Evolutionary conservation across 2,329 filamentous ascomycete genomes (phyloP), one percentile per base, ranked within the genome.

Genomic region (Aspergillus awamori): DNA sequence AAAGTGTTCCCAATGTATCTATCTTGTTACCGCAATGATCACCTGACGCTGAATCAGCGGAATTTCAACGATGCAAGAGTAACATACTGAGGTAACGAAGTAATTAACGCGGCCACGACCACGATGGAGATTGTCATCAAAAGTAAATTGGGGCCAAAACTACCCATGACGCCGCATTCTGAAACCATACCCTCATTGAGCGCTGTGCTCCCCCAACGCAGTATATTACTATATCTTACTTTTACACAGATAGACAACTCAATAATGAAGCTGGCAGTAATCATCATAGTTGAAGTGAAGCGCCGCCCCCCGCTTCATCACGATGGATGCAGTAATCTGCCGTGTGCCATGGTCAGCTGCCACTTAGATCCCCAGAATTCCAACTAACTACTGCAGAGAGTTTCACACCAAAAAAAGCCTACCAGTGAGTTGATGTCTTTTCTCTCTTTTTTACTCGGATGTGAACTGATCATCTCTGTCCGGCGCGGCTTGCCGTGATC

Each of bases 401-500:
- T 20, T 45, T 45, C 17, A 45, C 41, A 45, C 17, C 41, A 6
- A 17, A 4, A 10, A 10, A 17, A 20, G 41, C n/a, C 41, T 45
- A 20, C 41, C 41, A 45, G 41, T 30, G 28, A 30, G 28, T 11
- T 30, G 33, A 15, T 36, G 33, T 36, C 10, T 36, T 36, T 33
- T 33, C 26, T 36, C 11, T 5, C 33, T 51, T 8, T n/a, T 30
- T 54, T 56, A 54, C 53, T 68, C 59, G 63, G 65, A 66, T 66
- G 63, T 60, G 64, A 52, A 65, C 53, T 66, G 55, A 65, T 59
- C 61, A 60, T 13, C 41, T 61, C 59, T 53, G 53, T 45, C 58
- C 62, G 57, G 58, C 48, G 63, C 65, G 61, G 63, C 65, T 64
- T 65, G 64, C 61, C 64, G 64, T 67, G 63, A 62, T 63, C 58